These are phyloP conservation scores for Pythium rishiriense DNA, from an alignment of 352 stramenopile species.

Conservation along the genomic window DNA sequence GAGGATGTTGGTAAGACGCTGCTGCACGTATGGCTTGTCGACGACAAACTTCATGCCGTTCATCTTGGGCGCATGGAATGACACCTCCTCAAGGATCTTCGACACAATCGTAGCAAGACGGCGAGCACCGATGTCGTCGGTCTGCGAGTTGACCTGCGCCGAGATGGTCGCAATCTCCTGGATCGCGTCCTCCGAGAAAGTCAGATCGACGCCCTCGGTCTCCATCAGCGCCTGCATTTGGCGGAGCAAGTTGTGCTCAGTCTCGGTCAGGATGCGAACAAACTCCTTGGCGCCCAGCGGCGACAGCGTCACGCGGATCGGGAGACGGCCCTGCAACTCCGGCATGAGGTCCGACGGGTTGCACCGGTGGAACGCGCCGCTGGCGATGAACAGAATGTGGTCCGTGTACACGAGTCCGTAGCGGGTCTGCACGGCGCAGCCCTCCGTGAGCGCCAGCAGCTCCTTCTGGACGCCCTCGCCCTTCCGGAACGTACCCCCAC, in stretches of 20 bases:
- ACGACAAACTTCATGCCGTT: constrained; percentile 82
- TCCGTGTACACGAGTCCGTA: constrained; percentile 96
- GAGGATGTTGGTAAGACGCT: constrained; percentile 92
- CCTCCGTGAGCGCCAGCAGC: constrained; percentile 98
- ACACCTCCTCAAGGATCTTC: constrained; percentile 98
- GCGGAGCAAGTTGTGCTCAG: constrained; percentile 93
- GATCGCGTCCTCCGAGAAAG: constrained; percentile 96
- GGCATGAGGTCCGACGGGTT: constrained; percentile 98
- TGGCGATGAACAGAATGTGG: constrained; percentile 98
- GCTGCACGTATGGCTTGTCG: constrained; percentile 92
- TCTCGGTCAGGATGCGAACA: constrained; percentile 98
- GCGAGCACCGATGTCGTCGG: constrained; percentile 98
- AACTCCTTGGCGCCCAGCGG: constrained; percentile 97
- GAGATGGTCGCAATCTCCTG: constrained; percentile 96
- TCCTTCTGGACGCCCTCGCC: constrained; percentile 99
- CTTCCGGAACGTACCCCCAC: constrained; percentile 90
- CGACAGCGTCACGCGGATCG: constrained; percentile 97
- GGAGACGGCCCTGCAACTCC: constrained; percentile 97
- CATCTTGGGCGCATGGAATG: constrained; percentile 95
- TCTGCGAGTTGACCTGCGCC: constrained; percentile 93
- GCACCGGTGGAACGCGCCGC: constrained; percentile 95
- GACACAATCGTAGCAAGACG: constrained; percentile 97
- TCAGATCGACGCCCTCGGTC: constrained; percentile 94
- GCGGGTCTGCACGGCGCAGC: constrained; percentile 94
- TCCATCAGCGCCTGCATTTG: constrained; percentile 97